Evolutionary conservation across 108 stramenopile species (phyloP).

Genomic region (Cyclotella sp.): DNA sequence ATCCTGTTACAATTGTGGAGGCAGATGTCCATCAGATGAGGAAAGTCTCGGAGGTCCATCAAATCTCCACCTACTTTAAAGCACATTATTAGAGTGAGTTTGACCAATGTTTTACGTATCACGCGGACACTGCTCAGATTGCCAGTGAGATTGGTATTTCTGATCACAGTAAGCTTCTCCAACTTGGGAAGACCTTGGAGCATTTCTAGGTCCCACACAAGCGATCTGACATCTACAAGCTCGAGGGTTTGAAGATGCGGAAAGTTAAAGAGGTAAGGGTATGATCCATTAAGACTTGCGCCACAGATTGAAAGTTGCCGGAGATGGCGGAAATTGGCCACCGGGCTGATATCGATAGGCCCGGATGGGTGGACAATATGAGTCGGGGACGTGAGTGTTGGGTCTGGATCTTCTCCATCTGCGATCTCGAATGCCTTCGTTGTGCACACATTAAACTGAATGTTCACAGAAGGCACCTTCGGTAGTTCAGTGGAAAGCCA

Average conservation of each 20-base stretch:
- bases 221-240: not conserved
- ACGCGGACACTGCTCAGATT: not conserved
- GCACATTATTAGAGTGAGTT: not conserved
- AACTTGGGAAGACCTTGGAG: constrained; percentile 1
- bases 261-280: constrained; percentile 1
- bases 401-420: not conserved
- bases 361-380: not conserved
- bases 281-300: not conserved
- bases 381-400: not conserved
- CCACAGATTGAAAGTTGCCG: not conserved
- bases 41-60: constrained; percentile 4
- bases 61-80: constrained; percentile 1
- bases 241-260: not conserved
- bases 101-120: not conserved
- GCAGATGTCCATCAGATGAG: not conserved
- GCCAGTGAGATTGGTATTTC: constrained; percentile 3
- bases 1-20: constrained; percentile 1
- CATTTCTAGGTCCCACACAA: constrained; percentile 3
- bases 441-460: not conserved
- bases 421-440: constrained; percentile 8
- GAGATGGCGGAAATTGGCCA: constrained; percentile 1
- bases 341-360: not conserved
- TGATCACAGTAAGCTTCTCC: not conserved
- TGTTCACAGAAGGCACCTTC: not conserved
- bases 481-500: not conserved